Evolutionary conservation across 225 moss, liverwort and hornwort species (phyloP).

Genomic region (Physcomitrellopsis africana): DNA sequence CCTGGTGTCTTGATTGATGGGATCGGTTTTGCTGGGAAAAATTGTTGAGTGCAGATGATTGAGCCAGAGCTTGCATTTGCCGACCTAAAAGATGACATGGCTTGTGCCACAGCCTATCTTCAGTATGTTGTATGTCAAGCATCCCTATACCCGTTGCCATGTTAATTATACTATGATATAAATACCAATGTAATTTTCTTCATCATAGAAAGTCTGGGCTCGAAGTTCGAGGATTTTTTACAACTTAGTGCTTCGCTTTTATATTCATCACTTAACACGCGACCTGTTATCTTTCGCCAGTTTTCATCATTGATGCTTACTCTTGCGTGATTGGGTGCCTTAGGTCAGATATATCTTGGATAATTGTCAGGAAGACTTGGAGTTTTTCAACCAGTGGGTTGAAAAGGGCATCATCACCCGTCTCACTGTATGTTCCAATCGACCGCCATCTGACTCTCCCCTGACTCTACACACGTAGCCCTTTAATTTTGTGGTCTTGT

Average conservation of each 20-base stretch:
- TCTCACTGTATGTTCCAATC: slow-evolving; percentile 60
- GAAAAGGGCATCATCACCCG: slow-evolving; percentile 89
- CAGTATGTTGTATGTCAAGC: slow-evolving; percentile 77
- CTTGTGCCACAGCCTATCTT: slow-evolving; percentile 93
- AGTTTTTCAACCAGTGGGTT: slow-evolving; percentile 92
- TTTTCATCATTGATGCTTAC: background rate
- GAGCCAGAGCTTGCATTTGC: slow-evolving; percentile 99
- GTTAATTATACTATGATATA: slow-evolving; percentile 15
- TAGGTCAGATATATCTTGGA: slow-evolving; percentile 86
- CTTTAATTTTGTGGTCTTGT: slow-evolving; percentile 4
- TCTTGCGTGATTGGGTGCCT: slow-evolving; percentile 23
- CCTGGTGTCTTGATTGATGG: slow-evolving; percentile 12
- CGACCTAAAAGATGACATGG: slow-evolving; percentile 95
- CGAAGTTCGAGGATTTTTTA: slow-evolving; percentile 5
- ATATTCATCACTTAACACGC: background rate
- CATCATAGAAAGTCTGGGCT: slow-evolving; percentile 1
- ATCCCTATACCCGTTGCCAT: slow-evolving; percentile 13
- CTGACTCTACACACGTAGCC: background rate
- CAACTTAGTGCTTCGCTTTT: background rate
- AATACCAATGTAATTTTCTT: slow-evolving; percentile 18
- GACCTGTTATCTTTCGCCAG: background rate
- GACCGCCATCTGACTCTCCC: slow-evolving; percentile 11
- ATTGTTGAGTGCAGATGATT: slow-evolving; percentile 80
- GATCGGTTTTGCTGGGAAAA: slow-evolving; percentile 26
- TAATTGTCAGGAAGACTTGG: slow-evolving; percentile 96